Percentiles rank a stretch among this genome's conserved stretches.
These are phyloP conservation scores for Haematococcus sp. DNA, from an alignment of 139 green algal species.

Conservation along the genomic window DNA sequence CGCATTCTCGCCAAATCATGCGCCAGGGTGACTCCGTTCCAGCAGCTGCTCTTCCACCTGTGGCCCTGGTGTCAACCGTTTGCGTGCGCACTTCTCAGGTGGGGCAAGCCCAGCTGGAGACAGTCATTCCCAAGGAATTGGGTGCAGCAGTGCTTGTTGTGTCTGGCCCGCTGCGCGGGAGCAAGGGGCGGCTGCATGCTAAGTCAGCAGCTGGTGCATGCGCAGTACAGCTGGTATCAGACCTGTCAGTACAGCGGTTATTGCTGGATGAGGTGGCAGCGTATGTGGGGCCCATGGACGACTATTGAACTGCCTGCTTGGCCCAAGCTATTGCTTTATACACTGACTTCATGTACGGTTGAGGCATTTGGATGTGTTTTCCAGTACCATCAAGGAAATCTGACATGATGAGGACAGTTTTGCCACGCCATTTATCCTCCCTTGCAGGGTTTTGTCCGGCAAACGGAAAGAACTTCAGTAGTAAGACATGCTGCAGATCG, in stretches of 20 bases:
- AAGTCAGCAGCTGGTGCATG: conserved; percentile 21
- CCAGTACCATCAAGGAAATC: no score
- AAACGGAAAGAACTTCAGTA: no score
- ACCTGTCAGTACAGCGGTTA: conserved; percentile 63
- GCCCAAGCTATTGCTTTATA: no score
- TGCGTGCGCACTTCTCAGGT: no score
- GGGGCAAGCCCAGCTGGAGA: conserved; percentile 66
- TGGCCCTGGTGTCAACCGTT: not conserved
- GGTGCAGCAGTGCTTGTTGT: conserved; percentile 68
- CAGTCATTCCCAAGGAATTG: conserved; percentile 65
- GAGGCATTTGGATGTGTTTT: no score
- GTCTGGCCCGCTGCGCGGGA: conserved; percentile 48
- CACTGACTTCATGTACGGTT: no score
- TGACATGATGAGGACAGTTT: no score
- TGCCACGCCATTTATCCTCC: no score
- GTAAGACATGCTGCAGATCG: no score
- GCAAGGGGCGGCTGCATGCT: conserved; percentile 49
- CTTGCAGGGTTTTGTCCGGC: no score
- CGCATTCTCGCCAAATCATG: no score
- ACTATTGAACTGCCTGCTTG: conserved; percentile 21
- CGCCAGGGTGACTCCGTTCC: no score
- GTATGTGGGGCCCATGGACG: conserved; percentile 45
- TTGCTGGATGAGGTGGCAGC: conserved; percentile 69
- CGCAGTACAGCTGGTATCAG: conserved; percentile 66
- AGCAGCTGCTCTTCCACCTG: not conserved